phyloP scores from a whole-genome alignment of 371 early-diverging fungal genomes.

The Catenaria anguillulae region DNA sequence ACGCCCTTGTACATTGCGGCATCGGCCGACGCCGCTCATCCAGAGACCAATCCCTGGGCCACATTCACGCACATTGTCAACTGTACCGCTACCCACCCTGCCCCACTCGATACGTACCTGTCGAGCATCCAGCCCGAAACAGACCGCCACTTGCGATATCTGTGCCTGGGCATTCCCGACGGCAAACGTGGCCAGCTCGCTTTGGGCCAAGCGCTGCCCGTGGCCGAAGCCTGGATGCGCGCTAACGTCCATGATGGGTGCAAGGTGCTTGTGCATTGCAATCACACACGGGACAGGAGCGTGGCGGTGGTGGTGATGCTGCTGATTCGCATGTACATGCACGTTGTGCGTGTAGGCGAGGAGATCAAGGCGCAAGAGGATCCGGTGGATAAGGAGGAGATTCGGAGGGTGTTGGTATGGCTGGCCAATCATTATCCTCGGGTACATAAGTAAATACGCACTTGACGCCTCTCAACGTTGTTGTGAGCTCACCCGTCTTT shows the following conservation, averaged over 20 bases:
- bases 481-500: too few relatives aligned
- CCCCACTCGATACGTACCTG: too few relatives aligned
- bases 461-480: too few relatives aligned
- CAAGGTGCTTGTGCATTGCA: constrained; percentile 36
- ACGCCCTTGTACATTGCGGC: constrained; percentile 16
- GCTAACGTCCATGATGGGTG: neutral
- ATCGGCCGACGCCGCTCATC: constrained; percentile 16
- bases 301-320: constrained; percentile 60
- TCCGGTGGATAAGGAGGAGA: neutral
- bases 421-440: neutral
- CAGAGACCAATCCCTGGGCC: constrained; percentile 37
- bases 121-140: too few relatives aligned
- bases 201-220: constrained; percentile 35
- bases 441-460: neutral
- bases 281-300: constrained; percentile 48
- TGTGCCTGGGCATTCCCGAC: constrained; percentile 49
- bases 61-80: constrained; percentile 47
- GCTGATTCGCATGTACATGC: too few relatives aligned
- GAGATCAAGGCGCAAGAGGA: too few relatives aligned
- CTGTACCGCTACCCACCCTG: constrained; percentile 44
- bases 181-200: constrained; percentile 52
- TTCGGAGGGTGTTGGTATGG: neutral
- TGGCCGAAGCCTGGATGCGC: constrained; percentile 16
- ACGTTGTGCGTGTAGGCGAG: too few relatives aligned
- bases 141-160: constrained; percentile 20